These are phyloP conservation scores for Pythium biforme DNA, from an alignment of 352 stramenopile species.

Conservation along the genomic window DNA sequence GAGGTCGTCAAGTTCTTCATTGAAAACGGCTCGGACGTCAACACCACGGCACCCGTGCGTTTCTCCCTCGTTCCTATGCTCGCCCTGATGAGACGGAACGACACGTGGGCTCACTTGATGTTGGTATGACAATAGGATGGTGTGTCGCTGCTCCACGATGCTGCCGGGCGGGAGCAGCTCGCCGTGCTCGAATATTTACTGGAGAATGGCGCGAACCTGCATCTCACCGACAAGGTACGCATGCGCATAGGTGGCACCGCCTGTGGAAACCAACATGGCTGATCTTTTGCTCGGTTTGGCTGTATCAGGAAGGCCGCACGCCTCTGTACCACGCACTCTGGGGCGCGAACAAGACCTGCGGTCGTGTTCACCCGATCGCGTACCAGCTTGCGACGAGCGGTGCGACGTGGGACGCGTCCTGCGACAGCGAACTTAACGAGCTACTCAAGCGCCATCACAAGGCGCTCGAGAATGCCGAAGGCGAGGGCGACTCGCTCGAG, in stretches of 20 bases:
- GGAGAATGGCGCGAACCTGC: not conserved
- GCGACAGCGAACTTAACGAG: constrained; percentile 1
- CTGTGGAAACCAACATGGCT: not conserved
- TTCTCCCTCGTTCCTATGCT: not conserved
- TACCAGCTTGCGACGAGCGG: constrained; percentile 1
- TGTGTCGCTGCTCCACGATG: constrained; percentile 10
- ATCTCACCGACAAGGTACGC: constrained; percentile 7
- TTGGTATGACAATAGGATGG: constrained; percentile 2
- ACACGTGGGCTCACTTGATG: too few species aligned
- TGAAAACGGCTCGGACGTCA: constrained; percentile 10
- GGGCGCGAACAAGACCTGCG: constrained; percentile 12
- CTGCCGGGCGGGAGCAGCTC: constrained; percentile 6
- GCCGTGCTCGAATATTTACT: constrained; percentile 9
- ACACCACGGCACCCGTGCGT: constrained; percentile 8
- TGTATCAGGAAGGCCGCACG: constrained; percentile 8
- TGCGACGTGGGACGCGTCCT: constrained; percentile 6
- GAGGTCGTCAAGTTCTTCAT: constrained; percentile 21
- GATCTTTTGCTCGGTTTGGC: not conserved
- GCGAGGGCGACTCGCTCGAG: constrained; percentile 10
- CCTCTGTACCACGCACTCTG: constrained; percentile 2
- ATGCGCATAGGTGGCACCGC: not conserved
- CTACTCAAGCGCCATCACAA: not conserved
- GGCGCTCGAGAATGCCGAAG: not conserved
- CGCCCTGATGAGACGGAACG: too few species aligned
- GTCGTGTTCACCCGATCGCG: constrained; percentile 9